phyloP scores from a whole-genome alignment of 768 basidiomycete genomes.

The Cystobasidium onofrii region DNA sequence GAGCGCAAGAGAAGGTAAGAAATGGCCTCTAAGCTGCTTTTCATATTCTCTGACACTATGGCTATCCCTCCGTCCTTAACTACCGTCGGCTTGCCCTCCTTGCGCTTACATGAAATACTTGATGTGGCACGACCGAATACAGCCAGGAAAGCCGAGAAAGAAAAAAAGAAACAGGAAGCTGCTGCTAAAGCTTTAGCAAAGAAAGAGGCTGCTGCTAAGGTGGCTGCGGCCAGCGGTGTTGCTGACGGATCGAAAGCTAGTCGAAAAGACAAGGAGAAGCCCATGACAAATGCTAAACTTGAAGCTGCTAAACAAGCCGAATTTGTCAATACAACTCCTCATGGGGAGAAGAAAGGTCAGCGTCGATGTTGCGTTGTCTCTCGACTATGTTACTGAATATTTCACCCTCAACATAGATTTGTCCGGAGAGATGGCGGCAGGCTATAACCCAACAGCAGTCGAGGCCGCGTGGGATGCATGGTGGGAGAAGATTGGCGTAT shows the following conservation, averaged over 20 bases:
- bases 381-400: not conserved
- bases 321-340: slow-evolving; percentile 83
- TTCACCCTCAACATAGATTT: slow-evolving; percentile 55
- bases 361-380: not conserved
- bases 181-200: not conserved
- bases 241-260: slow-evolving; percentile 34
- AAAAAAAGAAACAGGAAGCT: slow-evolving; percentile 37
- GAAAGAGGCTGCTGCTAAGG: slow-evolving; percentile 22
- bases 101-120: not conserved
- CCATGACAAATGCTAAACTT: slow-evolving; percentile 49
- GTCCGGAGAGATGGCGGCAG: slow-evolving; percentile 74
- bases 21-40: not conserved
- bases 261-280: slow-evolving; percentile 64
- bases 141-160: slow-evolving; percentile 35
- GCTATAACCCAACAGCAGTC: slow-evolving; percentile 89
- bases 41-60: not conserved
- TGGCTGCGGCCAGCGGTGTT: slow-evolving; percentile 36
- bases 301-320: slow-evolving; percentile 48
- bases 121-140: not conserved
- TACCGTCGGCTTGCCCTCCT: too few relatives aligned
- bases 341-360: slow-evolving; percentile 87
- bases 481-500: slow-evolving; percentile 71
- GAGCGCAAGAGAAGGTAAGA: not conserved
- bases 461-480: slow-evolving; percentile 97
- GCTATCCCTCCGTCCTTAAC: too few relatives aligned